A percentile compares a stretch with the other conserved stretches of the same genome.
Evolutionary conservation across 345 rosid genomes (phyloP).

Genomic region (Populus davidiana): DNA sequence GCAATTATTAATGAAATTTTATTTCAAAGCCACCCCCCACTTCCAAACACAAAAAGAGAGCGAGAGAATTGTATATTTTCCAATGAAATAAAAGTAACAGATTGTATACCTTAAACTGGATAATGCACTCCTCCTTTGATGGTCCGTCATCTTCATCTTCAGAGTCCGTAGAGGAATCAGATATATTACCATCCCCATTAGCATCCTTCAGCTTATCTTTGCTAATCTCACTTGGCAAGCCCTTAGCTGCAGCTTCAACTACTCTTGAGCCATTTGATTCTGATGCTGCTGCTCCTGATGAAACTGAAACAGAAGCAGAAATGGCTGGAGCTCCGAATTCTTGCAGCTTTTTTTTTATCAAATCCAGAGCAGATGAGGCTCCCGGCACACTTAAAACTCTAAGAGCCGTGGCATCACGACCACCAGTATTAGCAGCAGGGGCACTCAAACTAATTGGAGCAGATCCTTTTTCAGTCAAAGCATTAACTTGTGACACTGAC

Average conservation of each 20-base stretch:
- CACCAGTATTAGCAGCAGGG: constrained; percentile 76
- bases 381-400: constrained; percentile 52
- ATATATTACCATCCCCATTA: constrained; percentile 60
- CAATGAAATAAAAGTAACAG: neutral
- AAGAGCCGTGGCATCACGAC: constrained; percentile 72
- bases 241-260: constrained; percentile 56
- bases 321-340: constrained; percentile 67
- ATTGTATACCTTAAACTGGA: constrained; percentile 72
- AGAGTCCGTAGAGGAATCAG: constrained; percentile 90
- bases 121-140: constrained; percentile 70
- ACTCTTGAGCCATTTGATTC: constrained; percentile 67
- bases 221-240: constrained; percentile 55
- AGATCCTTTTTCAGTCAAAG: constrained; percentile 51
- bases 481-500: constrained; percentile 38
- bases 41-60: neutral
- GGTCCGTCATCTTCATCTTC: constrained; percentile 90
- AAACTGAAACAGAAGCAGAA: constrained; percentile 41
- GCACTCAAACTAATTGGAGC: constrained; percentile 58
- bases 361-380: constrained; percentile 77
- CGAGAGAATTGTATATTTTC: neutral
- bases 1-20: too few relatives aligned
- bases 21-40: too few relatives aligned
- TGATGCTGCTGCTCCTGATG: constrained; percentile 38
- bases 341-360: constrained; percentile 90
- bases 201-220: constrained; percentile 65